phyloP scores from a whole-genome alignment of 495 filamentous ascomycete genomes.

The Aspergillus indologenus region DNA sequence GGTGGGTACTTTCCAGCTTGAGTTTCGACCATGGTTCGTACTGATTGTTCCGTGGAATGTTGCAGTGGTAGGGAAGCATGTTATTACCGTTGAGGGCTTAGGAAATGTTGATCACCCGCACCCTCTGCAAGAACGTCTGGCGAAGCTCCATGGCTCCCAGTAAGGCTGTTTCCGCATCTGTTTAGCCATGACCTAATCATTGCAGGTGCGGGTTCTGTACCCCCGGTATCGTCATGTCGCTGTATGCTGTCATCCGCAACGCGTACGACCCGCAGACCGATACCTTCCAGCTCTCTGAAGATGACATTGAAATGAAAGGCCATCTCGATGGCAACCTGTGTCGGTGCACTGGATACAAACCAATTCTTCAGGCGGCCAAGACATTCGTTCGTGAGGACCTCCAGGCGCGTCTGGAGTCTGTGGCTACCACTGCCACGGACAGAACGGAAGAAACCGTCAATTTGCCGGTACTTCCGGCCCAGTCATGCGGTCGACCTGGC shows the following conservation, averaged over 20 bases:
- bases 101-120: constrained; percentile 83
- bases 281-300: constrained; percentile 43
- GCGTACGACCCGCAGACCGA: constrained; percentile 50
- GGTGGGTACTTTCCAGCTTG: constrained; percentile 12
- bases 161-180: constrained; percentile 24
- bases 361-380: constrained; percentile 87
- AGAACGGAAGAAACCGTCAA: neutral
- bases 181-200: constrained; percentile 20
- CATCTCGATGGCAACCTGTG: constrained; percentile 91
- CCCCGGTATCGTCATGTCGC: constrained; percentile 91
- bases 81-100: constrained; percentile 99
- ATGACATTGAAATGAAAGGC: constrained; percentile 74
- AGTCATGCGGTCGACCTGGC: constrained; percentile 29
- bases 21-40: too few species aligned
- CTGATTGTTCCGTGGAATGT: neutral
- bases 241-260: constrained; percentile 69
- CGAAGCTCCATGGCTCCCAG: constrained; percentile 64
- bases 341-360: constrained; percentile 90
- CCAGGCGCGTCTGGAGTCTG: constrained; percentile 25
- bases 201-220: constrained; percentile 81
- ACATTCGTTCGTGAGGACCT: constrained; percentile 49
- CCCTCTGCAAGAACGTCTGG: constrained; percentile 86
- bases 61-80: constrained; percentile 86
- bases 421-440: neutral
- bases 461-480: constrained; percentile 30